A percentile compares a stretch with the other conserved stretches of the same genome.
Evolutionary conservation across 2,329 filamentous ascomycete genomes (phyloP).

Genomic region (Tricladium varicosporioides): DNA sequence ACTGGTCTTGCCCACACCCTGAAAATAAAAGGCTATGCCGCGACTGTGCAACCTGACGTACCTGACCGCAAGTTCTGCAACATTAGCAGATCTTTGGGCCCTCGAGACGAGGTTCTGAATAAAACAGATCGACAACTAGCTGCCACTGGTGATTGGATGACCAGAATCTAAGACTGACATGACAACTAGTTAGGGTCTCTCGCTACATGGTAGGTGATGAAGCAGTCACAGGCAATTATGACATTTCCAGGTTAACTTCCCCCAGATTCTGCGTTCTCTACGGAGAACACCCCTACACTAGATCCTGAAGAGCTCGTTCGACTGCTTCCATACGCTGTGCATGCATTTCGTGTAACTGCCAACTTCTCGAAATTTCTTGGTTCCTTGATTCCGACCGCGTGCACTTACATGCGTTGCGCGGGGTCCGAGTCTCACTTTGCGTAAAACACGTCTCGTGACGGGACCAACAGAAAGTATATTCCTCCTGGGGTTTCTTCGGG

Average conservation of each 20-base stretch:
- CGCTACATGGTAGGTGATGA: not conserved
- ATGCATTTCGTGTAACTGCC: no score
- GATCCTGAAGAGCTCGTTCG: no score
- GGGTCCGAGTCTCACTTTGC: not conserved
- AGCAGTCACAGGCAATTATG: not conserved
- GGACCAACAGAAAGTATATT: not conserved
- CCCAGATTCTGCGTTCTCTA: no score
- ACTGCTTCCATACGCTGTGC: no score
- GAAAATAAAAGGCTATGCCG: not conserved
- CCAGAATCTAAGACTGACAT: not conserved
- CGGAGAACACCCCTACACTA: no score
- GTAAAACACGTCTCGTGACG: not conserved
- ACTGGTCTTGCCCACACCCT: no score
- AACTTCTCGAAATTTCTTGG: not conserved
- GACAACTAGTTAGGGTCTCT: not conserved
- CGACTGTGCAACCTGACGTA: not conserved
- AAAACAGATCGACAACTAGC: not conserved
- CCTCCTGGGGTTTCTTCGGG: not conserved
- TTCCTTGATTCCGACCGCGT: not conserved
- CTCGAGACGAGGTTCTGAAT: not conserved
- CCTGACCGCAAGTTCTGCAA: not conserved
- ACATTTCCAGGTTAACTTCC: no score
- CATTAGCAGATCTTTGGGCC: not conserved
- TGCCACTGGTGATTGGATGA: not conserved
- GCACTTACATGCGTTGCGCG: not conserved